A percentile compares a stretch with the other conserved stretches of the same genome.
These are phyloP conservation scores for Gracilariopsis chorda DNA, from an alignment of 23 red algal species.

Conservation along the genomic window DNA sequence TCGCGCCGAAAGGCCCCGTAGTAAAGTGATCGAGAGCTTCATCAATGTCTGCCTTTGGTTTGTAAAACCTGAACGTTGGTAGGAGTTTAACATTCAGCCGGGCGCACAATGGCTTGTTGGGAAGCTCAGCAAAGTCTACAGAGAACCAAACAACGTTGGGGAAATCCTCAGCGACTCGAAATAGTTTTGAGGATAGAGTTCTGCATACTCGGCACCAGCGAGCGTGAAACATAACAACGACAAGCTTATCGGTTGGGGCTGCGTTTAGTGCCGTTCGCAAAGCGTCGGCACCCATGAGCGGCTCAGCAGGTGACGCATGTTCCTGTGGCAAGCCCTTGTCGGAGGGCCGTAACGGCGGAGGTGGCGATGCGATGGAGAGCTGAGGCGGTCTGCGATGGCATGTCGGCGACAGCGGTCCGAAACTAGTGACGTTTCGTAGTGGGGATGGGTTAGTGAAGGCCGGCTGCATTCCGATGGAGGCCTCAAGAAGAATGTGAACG, in stretches of 20 bases:
- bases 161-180: neutral
- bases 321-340: too few species aligned
- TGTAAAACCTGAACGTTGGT: constrained; percentile 3
- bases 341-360: too few species aligned
- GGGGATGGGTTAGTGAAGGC: too few species aligned
- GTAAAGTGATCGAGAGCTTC: neutral
- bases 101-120: neutral
- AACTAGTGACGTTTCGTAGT: too few species aligned
- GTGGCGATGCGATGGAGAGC: too few species aligned
- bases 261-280: neutral
- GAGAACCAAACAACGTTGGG: neutral
- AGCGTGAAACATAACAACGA: constrained; percentile 2
- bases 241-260: neutral
- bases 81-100: neutral
- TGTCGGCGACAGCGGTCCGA: too few species aligned
- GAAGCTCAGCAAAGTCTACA: constrained; percentile 2
- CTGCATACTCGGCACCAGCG: constrained; percentile 24
- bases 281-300: neutral
- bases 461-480: too few species aligned
- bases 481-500: too few species aligned
- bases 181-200: neutral
- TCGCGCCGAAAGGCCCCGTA: neutral
- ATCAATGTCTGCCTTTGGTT: neutral
- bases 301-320: neutral
- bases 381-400: too few species aligned